Percentiles rank a stretch among this genome's conserved stretches.
These are phyloP conservation scores for Buxus sempervirens DNA, from an alignment of 164 flowering plant genomes.

Conservation along the genomic window DNA sequence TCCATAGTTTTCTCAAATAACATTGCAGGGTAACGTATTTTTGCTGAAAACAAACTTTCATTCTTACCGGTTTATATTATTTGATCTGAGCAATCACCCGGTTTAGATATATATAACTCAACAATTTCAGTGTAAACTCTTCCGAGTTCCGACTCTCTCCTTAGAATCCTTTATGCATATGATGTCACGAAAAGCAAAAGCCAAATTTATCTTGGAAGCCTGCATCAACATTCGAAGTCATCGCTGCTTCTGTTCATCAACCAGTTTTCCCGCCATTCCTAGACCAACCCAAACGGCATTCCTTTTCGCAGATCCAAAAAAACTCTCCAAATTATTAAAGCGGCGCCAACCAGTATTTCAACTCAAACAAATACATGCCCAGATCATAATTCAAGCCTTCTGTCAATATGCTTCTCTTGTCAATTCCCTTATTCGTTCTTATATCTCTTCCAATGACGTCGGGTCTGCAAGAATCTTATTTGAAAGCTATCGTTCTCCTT, in stretches of 20 bases:
- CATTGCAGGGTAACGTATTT: too few relatives aligned
- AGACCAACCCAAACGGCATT: background rate
- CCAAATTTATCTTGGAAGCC: background rate
- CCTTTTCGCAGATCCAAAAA: conserved; percentile 3
- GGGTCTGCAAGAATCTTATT: conserved; percentile 34
- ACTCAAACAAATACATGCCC: conserved; percentile 50
- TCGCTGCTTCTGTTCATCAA: conserved; percentile 2
- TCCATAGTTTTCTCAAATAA: too few relatives aligned
- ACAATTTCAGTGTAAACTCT: too few relatives aligned
- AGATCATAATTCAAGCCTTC: conserved; percentile 26
- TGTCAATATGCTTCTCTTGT: conserved; percentile 17
- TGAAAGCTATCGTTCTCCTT: conserved; percentile 24
- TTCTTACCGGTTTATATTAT: too few relatives aligned
- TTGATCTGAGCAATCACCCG: too few relatives aligned
- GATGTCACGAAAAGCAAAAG: background rate
- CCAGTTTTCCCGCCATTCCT: conserved; percentile 14
- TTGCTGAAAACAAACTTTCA: too few relatives aligned
- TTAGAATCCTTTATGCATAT: too few relatives aligned
- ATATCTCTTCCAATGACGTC: conserved; percentile 22
- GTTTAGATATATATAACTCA: too few relatives aligned
- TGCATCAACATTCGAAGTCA: conserved; percentile 8
- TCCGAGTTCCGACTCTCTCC: too few relatives aligned
- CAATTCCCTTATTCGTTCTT: conserved; percentile 41
- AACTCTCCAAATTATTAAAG: conserved; percentile 29
- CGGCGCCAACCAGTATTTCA: conserved; percentile 24